Evolutionary conservation across 139 green algal genomes (phyloP).

Genomic region (Dunaliella primolecta): DNA sequence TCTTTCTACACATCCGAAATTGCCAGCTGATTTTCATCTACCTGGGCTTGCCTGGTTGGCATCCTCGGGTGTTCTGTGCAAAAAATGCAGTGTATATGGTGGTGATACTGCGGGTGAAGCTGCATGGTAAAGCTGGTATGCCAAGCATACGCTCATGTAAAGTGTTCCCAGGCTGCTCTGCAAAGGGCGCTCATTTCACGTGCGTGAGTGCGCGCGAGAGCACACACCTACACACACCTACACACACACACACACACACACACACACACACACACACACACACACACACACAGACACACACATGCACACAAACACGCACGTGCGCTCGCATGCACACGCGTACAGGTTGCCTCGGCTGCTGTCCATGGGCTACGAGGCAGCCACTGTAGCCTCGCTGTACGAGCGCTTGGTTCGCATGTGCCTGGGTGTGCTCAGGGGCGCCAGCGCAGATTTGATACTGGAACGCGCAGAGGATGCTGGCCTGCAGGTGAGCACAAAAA

Average conservation of each 20-base stretch:
- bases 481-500: conserved; percentile 4
- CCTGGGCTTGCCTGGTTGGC: no score
- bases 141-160: no score
- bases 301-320: background rate
- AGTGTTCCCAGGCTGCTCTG: no score
- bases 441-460: conserved; percentile 22
- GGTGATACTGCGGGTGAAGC: no score
- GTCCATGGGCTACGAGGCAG: background rate
- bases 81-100: no score
- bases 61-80: no score
- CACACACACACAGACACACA: background rate
- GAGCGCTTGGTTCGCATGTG: conserved; percentile 19
- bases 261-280: background rate
- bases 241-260: background rate
- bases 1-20: no score
- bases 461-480: conserved; percentile 17
- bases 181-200: no score
- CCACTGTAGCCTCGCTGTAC: conserved; percentile 8
- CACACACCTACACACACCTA: no score
- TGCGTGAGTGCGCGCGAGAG: no score
- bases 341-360: conserved; percentile 18
- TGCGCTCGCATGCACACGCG: background rate
- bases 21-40: no score
- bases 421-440: background rate
- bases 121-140: no score